Evolutionary conservation across 768 basidiomycete species (phyloP), one percentile per base, ranked within the genome.

Genomic region (Hygrophoropsis aurantiaca): DNA sequence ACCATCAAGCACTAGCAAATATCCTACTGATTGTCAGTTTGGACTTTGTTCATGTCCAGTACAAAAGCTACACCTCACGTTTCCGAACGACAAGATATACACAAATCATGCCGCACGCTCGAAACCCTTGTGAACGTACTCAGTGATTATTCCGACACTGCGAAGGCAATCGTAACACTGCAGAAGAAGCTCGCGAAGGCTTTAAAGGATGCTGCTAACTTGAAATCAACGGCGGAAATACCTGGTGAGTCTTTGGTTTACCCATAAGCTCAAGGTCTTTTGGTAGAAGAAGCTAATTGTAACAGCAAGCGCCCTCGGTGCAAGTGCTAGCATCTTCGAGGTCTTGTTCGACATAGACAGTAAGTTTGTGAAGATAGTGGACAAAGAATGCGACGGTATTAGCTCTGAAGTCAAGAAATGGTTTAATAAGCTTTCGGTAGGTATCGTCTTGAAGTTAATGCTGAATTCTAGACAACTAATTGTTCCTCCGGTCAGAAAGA

Each of bases 401-500:
- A 81, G 79, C 52, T 64, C 70, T 24, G 88, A 90, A 52, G 81
- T 89, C 34, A 85, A 82, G 73, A 91, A 87, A 58, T 90, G 88
- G 87, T 84, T 90, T 74, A 90, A 87, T 79, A 89, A 84, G 64
- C 75, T 90, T 27, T 76, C 82, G 40, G 88, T 90, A 57, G 55
- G 85, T 67, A 24, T 42, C 46, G 35, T 49, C 33, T 47, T 24
- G 41, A 21, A 7, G 16, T 39, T 23, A n/a, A n/a, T n/a, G n/a
- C 16, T n/a, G 19, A 0, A 37, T 30, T 37, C 3, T 38, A 19
- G 20, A n/a, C 2, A 48, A 4, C 34, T 42, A 24, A 30, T 49
- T 53, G 11, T 34, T 0, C 11, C 36, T 48, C n/a, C 10, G 18
- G 37, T 15, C 58, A 91, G 88, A 90, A 87, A 74, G 88, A 88